Evolutionary conservation across 768 basidiomycete species (phyloP).

Genomic region (Tricholoma bakamatsutake): DNA sequence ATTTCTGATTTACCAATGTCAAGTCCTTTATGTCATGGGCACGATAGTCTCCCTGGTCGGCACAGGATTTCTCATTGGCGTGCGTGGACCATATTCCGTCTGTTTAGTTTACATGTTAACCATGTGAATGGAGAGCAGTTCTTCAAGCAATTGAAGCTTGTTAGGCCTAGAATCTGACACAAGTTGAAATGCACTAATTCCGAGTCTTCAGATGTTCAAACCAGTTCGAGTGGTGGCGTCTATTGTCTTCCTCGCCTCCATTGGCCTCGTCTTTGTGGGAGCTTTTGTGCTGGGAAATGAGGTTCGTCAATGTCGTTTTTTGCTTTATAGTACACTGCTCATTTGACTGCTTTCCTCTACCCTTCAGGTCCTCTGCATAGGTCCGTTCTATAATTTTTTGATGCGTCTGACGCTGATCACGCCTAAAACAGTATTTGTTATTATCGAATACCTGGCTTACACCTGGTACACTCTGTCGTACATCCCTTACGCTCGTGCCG

Average conservation of each 20-base stretch:
- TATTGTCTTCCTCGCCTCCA: conserved; percentile 69
- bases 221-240: conserved; percentile 83
- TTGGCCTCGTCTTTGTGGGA: conserved; percentile 78
- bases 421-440: conserved; percentile 65
- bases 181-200: background rate
- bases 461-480: conserved; percentile 86
- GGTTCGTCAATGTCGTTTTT: conserved; percentile 32
- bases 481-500: conserved; percentile 85
- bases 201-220: conserved; percentile 78
- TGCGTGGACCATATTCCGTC: conserved; percentile 32
- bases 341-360: background rate
- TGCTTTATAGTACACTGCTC: background rate
- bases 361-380: conserved; percentile 57
- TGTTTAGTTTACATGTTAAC: conserved; percentile 2
- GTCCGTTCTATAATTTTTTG: conserved; percentile 31
- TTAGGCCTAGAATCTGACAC: conserved; percentile 24
- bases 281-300: conserved; percentile 74
- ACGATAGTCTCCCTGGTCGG: conserved; percentile 79
- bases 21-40: conserved; percentile 80
- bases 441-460: conserved; percentile 88
- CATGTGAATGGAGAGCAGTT: conserved; percentile 40
- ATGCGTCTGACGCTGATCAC: no score
- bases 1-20: conserved; percentile 5
- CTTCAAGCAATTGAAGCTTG: conserved; percentile 74
- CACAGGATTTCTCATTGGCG: conserved; percentile 88